A percentile compares a stretch with the other conserved stretches of the same genome.
Evolutionary conservation across 225 moss, liverwort and hornwort species (phyloP).

Genomic region (Pseudisothecium myosuroides): DNA sequence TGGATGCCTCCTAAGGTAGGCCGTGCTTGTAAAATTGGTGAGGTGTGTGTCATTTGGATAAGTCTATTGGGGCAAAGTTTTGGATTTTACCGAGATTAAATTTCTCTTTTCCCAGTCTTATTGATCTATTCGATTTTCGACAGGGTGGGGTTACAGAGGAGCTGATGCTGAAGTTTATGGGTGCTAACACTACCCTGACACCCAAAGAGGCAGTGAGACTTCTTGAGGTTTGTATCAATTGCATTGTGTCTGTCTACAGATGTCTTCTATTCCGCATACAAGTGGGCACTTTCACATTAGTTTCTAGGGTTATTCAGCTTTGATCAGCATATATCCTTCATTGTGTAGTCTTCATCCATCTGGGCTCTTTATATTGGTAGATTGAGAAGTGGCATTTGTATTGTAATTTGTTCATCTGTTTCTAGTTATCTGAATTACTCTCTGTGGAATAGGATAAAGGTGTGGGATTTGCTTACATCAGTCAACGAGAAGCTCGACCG

Average conservation of each 20-base stretch:
- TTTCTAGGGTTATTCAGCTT: not conserved
- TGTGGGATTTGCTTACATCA: constrained; percentile 81
- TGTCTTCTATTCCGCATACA: not conserved
- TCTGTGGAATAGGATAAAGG: constrained; percentile 42
- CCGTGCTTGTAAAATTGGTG: not conserved
- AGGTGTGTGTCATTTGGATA: not conserved
- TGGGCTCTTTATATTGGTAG: not conserved
- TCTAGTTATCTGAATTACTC: not conserved
- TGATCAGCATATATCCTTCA: not conserved
- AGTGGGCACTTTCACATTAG: not conserved
- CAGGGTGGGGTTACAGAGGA: constrained; percentile 89
- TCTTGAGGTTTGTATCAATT: constrained; percentile 45
- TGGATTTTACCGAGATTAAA: not conserved
- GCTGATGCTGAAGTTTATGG: constrained; percentile 59
- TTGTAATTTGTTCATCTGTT: not conserved
- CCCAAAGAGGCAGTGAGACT: constrained; percentile 73
- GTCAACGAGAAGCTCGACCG: constrained; percentile 87
- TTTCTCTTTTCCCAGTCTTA: not conserved
- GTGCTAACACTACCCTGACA: constrained; percentile 52
- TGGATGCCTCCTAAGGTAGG: constrained; percentile 95
- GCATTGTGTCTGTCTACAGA: not conserved
- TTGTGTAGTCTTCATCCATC: not conserved
- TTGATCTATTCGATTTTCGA: not conserved
- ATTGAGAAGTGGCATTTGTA: not conserved
- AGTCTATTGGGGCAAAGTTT: not conserved